A percentile compares a stretch with the other conserved stretches of the same genome.
Conservation (phyloP, 2,329 filamentous ascomycete genomes). For the Diaporthe ampelina region DNA sequence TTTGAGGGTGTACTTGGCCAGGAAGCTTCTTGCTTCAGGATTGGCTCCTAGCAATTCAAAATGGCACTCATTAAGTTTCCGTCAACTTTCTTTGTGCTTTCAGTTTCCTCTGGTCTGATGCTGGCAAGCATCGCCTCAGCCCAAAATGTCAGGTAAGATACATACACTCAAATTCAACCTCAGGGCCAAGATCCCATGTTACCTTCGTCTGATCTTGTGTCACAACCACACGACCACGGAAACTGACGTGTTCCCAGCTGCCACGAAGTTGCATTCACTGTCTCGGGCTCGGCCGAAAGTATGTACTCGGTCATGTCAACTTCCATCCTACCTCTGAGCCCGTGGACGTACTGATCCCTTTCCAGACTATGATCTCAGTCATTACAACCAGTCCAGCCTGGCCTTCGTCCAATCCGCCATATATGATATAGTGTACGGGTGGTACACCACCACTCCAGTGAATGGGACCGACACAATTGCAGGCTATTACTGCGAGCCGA, state of each 20-base stretch:
- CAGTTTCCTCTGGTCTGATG: not conserved
- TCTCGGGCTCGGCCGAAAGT: not conserved
- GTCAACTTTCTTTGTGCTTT: not conserved
- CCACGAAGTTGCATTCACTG: not conserved
- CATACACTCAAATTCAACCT: not conserved
- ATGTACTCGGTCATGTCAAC: not conserved
- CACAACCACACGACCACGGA: not conserved
- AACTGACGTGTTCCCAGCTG: not conserved
- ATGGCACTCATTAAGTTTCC: not conserved
- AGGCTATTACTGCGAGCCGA: not conserved
- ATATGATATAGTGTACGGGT: not conserved
- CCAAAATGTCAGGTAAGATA: not conserved
- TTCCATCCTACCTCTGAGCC: not conserved
- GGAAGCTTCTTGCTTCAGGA: not conserved
- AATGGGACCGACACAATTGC: conserved; percentile 11
- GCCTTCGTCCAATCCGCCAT: not conserved
- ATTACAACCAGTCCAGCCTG: not conserved
- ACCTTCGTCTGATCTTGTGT: not conserved
- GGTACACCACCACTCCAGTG: not conserved
- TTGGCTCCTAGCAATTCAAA: not conserved
- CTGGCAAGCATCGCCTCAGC: not conserved
- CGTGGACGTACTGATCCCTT: not conserved
- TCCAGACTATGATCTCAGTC: conserved; percentile 1
- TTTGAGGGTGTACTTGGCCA: too few relatives aligned
- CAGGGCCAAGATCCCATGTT: not conserved